Conservation (phyloP, 495 filamentous ascomycete genomes). For the Pyronema omphalodes region DNA sequence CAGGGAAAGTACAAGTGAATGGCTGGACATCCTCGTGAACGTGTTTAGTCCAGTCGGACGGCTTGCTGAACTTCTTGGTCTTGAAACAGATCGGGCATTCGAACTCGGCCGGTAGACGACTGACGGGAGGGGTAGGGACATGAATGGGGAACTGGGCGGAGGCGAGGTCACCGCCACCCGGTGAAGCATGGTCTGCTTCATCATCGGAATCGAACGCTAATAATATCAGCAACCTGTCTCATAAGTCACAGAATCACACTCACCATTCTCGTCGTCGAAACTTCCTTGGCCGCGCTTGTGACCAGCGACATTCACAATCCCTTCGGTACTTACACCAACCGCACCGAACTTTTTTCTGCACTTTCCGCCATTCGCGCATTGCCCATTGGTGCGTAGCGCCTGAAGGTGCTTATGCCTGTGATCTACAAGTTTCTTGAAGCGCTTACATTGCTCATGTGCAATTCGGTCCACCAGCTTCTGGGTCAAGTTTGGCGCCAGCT, state of each 20-base stretch:
- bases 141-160: constrained; percentile 58
- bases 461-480: constrained; percentile 64
- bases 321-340: constrained; percentile 26
- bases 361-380: constrained; percentile 12
- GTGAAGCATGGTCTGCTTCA: constrained; percentile 41
- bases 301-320: constrained; percentile 29
- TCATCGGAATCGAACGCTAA: constrained; percentile 27
- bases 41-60: constrained; percentile 96
- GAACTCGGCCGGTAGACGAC: constrained; percentile 66
- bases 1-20: constrained; percentile 81
- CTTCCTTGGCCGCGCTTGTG: constrained; percentile 20
- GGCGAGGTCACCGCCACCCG: constrained; percentile 47
- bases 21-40: constrained; percentile 91
- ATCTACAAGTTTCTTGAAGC: constrained; percentile 64
- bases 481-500: constrained; percentile 50
- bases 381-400: constrained; percentile 10
- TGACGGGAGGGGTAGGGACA: constrained; percentile 66
- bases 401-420: constrained; percentile 50
- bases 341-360: constrained; percentile 13
- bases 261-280: constrained; percentile 24
- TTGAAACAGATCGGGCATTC: constrained; percentile 86
- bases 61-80: constrained; percentile 79
- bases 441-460: constrained; percentile 55
- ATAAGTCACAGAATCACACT: background rate
- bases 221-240: background rate